These are phyloP conservation scores for Leishmania martiniquensis DNA, from an alignment of 208 protist species.

Conservation along the genomic window DNA sequence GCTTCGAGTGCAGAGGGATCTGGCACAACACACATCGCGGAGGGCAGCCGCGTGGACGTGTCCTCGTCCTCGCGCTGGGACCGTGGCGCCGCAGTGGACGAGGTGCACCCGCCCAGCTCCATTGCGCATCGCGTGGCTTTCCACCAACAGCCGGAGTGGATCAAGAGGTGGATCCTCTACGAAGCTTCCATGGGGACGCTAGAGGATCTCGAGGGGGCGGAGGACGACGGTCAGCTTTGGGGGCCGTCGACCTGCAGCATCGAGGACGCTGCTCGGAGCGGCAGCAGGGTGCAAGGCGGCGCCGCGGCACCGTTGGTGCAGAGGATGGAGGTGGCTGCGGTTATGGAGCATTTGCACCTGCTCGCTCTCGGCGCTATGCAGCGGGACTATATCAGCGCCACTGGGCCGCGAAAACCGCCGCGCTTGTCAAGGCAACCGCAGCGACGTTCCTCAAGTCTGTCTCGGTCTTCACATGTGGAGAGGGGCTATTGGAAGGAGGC, in stretches of 20 bases:
- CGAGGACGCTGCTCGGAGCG: neutral
- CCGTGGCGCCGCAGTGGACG: neutral
- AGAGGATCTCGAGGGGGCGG: conserved; percentile 49
- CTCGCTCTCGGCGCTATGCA: conserved; percentile 32
- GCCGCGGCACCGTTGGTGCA: conserved; percentile 4
- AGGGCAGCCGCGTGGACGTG: neutral
- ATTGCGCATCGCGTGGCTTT: conserved; percentile 26
- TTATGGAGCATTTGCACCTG: conserved; percentile 40
- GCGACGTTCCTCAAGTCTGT: neutral
- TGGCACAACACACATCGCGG: neutral
- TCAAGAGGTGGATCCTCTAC: conserved; percentile 84
- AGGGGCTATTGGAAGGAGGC: conserved; percentile 31
- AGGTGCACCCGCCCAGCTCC: conserved; percentile 14
- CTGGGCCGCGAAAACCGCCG: neutral
- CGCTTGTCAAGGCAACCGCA: neutral
- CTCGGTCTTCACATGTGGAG: neutral
- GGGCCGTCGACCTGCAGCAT: neutral
- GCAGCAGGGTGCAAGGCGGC: neutral
- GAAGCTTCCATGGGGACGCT: conserved; percentile 90
- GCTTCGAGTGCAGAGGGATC: no score
- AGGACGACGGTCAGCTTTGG: neutral
- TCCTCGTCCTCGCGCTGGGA: neutral
- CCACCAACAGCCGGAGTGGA: conserved; percentile 64
- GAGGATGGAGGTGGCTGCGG: conserved; percentile 21
- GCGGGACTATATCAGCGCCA: neutral